These are phyloP conservation scores for Rhododendron ferrugineum DNA, from an alignment of 148 eudicot species.

Conservation along the genomic window DNA sequence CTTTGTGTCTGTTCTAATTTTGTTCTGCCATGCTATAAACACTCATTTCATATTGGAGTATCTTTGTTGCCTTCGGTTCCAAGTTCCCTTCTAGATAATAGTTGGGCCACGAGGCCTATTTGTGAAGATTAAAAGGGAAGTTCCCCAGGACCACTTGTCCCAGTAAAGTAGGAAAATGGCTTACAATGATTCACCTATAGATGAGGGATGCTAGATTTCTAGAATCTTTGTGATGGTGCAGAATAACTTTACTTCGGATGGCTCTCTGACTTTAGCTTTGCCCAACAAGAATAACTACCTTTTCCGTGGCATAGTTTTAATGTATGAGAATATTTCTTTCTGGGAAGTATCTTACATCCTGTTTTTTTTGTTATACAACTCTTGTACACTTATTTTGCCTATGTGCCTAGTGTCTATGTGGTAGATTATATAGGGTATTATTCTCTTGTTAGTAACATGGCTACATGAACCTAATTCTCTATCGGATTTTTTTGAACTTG, in stretches of 20 bases:
- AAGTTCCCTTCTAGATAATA: background rate
- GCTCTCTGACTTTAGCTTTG: background rate
- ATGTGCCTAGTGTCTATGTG: background rate
- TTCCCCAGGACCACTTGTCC: background rate
- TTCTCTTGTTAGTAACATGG: background rate
- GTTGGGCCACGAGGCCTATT: background rate
- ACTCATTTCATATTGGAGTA: background rate
- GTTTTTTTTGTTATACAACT: background rate
- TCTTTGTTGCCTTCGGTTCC: background rate
- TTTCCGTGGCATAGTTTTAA: background rate
- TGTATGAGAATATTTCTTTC: background rate
- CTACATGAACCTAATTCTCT: background rate
- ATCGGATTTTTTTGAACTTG: background rate
- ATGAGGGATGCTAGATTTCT: background rate
- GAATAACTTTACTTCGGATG: background rate
- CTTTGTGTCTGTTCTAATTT: background rate
- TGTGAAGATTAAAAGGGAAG: background rate
- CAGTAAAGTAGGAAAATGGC: background rate
- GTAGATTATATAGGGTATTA: background rate
- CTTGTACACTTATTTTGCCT: background rate
- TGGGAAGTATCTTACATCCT: background rate
- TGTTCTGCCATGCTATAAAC: background rate
- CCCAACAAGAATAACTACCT: background rate
- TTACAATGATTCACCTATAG: background rate
- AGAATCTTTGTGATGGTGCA: background rate